A percentile compares a stretch with the other conserved stretches of the same genome.
phyloP scores from a whole-genome alignment of 2,329 filamentous ascomycete species.

The Biscogniauxia sp. region DNA sequence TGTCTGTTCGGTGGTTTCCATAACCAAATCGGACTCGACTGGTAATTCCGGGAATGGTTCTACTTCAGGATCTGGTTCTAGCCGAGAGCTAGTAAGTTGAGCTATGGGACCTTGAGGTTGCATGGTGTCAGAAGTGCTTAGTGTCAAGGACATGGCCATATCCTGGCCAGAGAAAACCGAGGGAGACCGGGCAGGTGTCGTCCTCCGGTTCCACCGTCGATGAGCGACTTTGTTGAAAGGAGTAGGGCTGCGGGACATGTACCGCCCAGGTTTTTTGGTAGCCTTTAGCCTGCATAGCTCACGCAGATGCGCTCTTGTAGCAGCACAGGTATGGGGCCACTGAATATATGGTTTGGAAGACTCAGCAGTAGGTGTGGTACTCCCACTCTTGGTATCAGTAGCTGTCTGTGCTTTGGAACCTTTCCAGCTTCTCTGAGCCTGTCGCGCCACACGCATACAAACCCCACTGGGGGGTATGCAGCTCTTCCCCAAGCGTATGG shows the following conservation, averaged over 20 bases:
- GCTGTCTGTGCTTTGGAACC: constrained; percentile 47
- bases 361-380: constrained; percentile 54
- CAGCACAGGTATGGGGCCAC: constrained; percentile 64
- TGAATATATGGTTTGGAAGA: constrained; percentile 48
- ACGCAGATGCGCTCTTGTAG: constrained; percentile 60
- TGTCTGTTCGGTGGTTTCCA: constrained; percentile 5
- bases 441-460: constrained; percentile 62
- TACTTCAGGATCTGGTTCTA: constrained; percentile 16
- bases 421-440: constrained; percentile 66
- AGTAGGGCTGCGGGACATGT: constrained; percentile 53
- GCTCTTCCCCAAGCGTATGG: constrained; percentile 62
- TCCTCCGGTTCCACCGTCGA: constrained; percentile 48
- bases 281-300: constrained; percentile 60
- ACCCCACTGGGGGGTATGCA: constrained; percentile 64
- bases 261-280: constrained; percentile 42
- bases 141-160: constrained; percentile 60
- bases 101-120: constrained; percentile 60
- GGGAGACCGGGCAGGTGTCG: constrained; percentile 44
- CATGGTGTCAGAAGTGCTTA: constrained; percentile 65
- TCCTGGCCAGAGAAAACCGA: constrained; percentile 59
- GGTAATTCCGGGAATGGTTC: constrained; percentile 23
- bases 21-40: constrained; percentile 5
- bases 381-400: constrained; percentile 46
- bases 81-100: constrained; percentile 49
- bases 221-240: constrained; percentile 53